Conservation (phyloP, 805 yeast species). For the Candida golubevii region DNA sequence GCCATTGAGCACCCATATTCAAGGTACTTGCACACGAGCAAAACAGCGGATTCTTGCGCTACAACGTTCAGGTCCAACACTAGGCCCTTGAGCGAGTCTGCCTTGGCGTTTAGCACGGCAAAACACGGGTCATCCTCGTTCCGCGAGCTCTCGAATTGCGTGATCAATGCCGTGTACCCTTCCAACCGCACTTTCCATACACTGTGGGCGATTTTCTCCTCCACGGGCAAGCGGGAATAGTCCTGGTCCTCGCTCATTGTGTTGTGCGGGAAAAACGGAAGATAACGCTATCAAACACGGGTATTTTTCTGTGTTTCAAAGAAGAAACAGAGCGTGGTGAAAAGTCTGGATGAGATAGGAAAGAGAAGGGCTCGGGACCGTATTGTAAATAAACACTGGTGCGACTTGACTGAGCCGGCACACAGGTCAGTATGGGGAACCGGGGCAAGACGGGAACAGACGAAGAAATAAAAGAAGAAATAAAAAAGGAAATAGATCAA, state of each 20-base stretch:
- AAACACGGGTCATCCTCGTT: constrained; percentile 56
- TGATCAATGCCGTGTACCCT: constrained; percentile 68
- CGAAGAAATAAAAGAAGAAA: too few relatives aligned
- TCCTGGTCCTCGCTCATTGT: constrained; percentile 42
- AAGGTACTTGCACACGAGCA: constrained; percentile 50
- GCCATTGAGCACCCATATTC: constrained; percentile 49
- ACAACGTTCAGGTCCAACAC: constrained; percentile 82
- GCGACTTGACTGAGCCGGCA: too few relatives aligned
- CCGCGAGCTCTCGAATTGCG: constrained; percentile 49
- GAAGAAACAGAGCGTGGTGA: too few relatives aligned
- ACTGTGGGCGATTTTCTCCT: constrained; percentile 48
- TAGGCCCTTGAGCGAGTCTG: constrained; percentile 53
- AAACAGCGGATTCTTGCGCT: constrained; percentile 81
- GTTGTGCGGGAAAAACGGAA: too few relatives aligned
- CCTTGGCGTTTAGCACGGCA: constrained; percentile 44
- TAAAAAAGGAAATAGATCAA: too few relatives aligned
- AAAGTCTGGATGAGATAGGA: too few relatives aligned
- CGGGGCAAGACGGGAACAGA: too few relatives aligned
- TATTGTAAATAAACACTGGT: too few relatives aligned
- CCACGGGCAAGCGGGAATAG: constrained; percentile 57
- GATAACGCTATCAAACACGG: too few relatives aligned
- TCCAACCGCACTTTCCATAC: constrained; percentile 81
- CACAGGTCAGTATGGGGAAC: too few relatives aligned
- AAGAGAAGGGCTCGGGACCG: too few relatives aligned
- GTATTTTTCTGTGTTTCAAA: too few relatives aligned